Evolutionary conservation across 2,329 filamentous ascomycete species (phyloP).

Genomic region (Hansfordia pulvinata): DNA sequence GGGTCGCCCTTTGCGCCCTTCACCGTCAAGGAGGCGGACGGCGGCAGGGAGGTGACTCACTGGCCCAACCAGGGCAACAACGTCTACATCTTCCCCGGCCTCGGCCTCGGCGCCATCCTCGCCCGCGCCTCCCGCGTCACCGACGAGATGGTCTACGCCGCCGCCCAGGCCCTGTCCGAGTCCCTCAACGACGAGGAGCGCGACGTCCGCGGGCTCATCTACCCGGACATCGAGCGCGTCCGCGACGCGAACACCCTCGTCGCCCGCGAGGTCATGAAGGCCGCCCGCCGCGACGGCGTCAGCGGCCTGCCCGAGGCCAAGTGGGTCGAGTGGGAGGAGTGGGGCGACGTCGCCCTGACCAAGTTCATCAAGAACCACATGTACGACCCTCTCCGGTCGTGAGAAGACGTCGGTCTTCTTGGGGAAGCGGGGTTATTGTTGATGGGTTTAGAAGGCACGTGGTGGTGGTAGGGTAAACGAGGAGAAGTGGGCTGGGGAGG

Average conservation of each 20-base stretch:
- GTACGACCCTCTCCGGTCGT: constrained; percentile 41
- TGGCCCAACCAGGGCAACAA: constrained; percentile 77
- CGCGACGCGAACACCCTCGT: constrained; percentile 80
- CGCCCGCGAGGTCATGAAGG: constrained; percentile 84
- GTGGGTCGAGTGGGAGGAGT: constrained; percentile 61
- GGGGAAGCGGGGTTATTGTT: background rate
- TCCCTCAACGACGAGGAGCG: constrained; percentile 73
- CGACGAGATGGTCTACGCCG: constrained; percentile 94
- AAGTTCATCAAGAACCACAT: constrained; percentile 45
- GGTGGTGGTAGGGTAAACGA: no score
- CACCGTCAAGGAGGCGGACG: constrained; percentile 46
- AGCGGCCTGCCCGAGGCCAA: constrained; percentile 53
- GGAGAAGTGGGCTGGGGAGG: no score
- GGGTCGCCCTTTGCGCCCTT: constrained; percentile 80
- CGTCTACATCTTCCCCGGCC: constrained; percentile 90
- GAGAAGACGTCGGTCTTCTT: constrained; percentile 4
- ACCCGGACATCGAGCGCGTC: constrained; percentile 83
- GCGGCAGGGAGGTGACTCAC: constrained; percentile 52
- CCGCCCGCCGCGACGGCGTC: constrained; percentile 71
- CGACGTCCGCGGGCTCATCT: constrained; percentile 72
- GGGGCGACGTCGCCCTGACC: constrained; percentile 49
- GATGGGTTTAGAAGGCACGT: background rate
- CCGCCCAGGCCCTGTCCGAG: constrained; percentile 66
- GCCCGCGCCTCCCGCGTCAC: constrained; percentile 78
- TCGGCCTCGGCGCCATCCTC: constrained; percentile 86